phyloP scores from a whole-genome alignment of 129 eudicot species.

The Erigeron canadensis region DNA sequence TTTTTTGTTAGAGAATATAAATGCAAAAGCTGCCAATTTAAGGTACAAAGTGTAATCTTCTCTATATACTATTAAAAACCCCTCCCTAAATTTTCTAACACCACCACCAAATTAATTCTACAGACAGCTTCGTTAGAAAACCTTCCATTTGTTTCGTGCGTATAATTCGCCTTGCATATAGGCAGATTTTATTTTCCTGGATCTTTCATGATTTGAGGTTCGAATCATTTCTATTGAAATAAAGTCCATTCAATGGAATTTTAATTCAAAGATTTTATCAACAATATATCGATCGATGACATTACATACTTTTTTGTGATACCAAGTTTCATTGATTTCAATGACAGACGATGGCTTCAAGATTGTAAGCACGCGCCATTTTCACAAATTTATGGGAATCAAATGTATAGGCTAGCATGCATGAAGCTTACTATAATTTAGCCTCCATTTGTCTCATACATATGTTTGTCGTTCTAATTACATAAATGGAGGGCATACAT shows the following conservation, averaged over 20 bases:
- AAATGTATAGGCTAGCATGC: background rate
- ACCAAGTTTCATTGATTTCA: slow-evolving; percentile 21
- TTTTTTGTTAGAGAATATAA: no score
- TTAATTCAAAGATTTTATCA: no score
- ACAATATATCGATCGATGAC: background rate
- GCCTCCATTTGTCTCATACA: background rate
- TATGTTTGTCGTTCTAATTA: background rate
- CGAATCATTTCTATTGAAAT: no score
- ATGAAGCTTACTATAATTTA: background rate
- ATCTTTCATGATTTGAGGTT: background rate
- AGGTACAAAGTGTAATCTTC: no score
- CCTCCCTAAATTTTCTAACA: no score
- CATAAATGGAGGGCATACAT: no score
- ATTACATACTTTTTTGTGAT: slow-evolving; percentile 12
- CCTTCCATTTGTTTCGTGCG: slow-evolving; percentile 23
- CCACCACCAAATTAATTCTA: no score
- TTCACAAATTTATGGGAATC: background rate
- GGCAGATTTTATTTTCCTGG: slow-evolving; percentile 15
- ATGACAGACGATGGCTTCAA: slow-evolving; percentile 33
- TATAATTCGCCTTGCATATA: slow-evolving; percentile 19
- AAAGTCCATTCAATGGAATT: no score
- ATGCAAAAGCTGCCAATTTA: no score
- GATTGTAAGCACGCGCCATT: slow-evolving; percentile 16
- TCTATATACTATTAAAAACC: no score
- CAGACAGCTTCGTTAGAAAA: no score